Conservation (phyloP, 164 flowering plant species). For the Nymphaea thermarum region DNA sequence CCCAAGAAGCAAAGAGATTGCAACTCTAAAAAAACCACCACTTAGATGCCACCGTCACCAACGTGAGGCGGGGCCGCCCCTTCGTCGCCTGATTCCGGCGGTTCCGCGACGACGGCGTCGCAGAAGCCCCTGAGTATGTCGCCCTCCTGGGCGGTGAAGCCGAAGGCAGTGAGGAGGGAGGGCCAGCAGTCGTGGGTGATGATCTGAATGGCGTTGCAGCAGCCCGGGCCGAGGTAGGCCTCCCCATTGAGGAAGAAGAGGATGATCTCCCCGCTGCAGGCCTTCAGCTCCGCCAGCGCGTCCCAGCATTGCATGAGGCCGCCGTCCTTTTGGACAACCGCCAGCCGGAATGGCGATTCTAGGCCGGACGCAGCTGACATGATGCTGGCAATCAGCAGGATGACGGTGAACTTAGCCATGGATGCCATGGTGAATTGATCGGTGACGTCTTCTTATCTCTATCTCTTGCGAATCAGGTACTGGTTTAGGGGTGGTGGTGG, state of each 20-base stretch:
- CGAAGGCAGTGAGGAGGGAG: conserved; percentile 9
- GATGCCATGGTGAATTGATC: too few species aligned
- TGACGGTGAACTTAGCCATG: too few species aligned
- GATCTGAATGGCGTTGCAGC: conserved; percentile 12
- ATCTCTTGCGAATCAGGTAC: conserved; percentile 6
- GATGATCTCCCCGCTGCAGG: conserved; percentile 14
- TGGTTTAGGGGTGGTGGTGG: conserved; percentile 2
- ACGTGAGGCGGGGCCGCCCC: not conserved
- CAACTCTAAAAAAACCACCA: not conserved
- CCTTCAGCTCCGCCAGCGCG: conserved; percentile 20
- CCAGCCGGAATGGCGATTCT: not conserved
- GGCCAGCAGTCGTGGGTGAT: conserved; percentile 19
- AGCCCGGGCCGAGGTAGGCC: conserved; percentile 9
- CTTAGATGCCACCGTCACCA: not conserved
- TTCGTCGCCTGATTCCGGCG: not conserved
- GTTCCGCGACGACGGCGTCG: conserved; percentile 4
- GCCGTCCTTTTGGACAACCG: conserved; percentile 13
- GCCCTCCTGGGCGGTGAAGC: conserved; percentile 17
- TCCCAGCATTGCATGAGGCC: conserved; percentile 27
- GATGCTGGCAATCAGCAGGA: too few species aligned
- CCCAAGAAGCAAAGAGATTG: too few species aligned
- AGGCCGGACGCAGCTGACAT: not conserved
- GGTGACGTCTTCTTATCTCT: too few species aligned
- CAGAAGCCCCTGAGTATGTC: conserved; percentile 14
- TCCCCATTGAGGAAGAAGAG: conserved; percentile 20